Base-by-base conservation (phyloP, 345 rosid genomes). In the Sonneratia caseolaris region DNA sequence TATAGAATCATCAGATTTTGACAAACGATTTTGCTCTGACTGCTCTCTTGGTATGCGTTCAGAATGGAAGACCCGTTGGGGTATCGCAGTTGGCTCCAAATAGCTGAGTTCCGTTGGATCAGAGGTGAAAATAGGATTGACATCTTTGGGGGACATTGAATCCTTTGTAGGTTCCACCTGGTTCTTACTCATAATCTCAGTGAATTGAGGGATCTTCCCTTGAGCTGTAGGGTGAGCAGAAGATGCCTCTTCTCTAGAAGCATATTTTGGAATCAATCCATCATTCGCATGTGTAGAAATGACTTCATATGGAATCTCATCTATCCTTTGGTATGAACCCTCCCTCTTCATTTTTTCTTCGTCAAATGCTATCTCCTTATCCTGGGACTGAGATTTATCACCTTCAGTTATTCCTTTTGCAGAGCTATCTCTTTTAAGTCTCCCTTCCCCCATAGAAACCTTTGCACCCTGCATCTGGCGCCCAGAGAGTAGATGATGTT, bases 1-100 rank as follows among this genome's bases (percentile, higher is more conserved):
- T 84, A 85, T 88, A 70, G 91, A 87, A 84, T 92, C 96, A 79
- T 89, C 82, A 66, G 97, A 95, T 80, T 95, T 95, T 64, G 99
- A 90, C 78, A 90, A 77, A 67, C 97, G 90, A 69, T 78, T 90
- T 80, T 80, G 83, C 79, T 87, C 99, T 75, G 88, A 79, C 76
- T 83, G 85, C 80, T 86, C 92, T 83, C 89, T 81, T 13, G 85
- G 91, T 73, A 87, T 81, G 75, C 88, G 79, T 83, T 92, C 97
- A 16, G 97, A 94, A 82, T 79, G 84, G 72, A 87, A 94, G 79
- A 82, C 86, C 75, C 96, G 86, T 68, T 81, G 92, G 47, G 88
- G 86, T 77, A 86, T 77, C 42, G 76, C 72, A 77, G 89, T 87
- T 65, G 87, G 84, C 77, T 87, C 89, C 72, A 72, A 73, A 71